phyloP scores from a whole-genome alignment of 345 rosid species.

The Combretum micranthum region DNA sequence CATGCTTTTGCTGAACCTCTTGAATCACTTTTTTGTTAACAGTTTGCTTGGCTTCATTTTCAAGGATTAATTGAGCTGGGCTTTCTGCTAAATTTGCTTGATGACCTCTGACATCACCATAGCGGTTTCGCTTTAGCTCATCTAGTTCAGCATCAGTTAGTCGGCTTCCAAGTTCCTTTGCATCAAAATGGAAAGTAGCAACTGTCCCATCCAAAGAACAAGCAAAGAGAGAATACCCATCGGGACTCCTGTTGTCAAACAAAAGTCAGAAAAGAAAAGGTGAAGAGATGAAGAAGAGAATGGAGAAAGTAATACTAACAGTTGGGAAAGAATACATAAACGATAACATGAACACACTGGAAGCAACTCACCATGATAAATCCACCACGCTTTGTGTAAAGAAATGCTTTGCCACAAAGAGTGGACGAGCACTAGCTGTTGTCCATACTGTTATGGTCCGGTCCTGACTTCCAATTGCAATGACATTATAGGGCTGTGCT shows the following conservation, averaged over 20 bases:
- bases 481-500: slow-evolving; percentile 74
- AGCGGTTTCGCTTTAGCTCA: slow-evolving; percentile 86
- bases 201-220: slow-evolving; percentile 98
- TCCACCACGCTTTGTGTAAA: slow-evolving; percentile 97
- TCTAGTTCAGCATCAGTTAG: slow-evolving; percentile 74
- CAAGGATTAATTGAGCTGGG: slow-evolving; percentile 91
- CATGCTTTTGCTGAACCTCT: slow-evolving; percentile 53
- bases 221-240: slow-evolving; percentile 93
- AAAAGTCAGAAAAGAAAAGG: neutral
- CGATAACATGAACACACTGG: neutral
- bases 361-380: slow-evolving; percentile 74
- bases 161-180: slow-evolving; percentile 68
- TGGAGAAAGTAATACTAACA: neutral
- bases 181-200: slow-evolving; percentile 85
- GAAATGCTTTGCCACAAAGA: slow-evolving; percentile 97
- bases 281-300: slow-evolving; percentile 5
- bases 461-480: slow-evolving; percentile 99
- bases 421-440: slow-evolving; percentile 93
- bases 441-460: slow-evolving; percentile 99
- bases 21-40: slow-evolving; percentile 48
- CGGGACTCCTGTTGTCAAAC: slow-evolving; percentile 72
- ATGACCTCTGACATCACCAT: slow-evolving; percentile 92
- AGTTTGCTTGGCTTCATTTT: slow-evolving; percentile 73
- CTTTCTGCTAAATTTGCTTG: slow-evolving; percentile 90
- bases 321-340: slow-evolving; percentile 1